Evolutionary conservation across 495 filamentous ascomycete genomes (phyloP), one percentile per base, ranked within the genome.

Genomic region (Chaetomium cochliodes): DNA sequence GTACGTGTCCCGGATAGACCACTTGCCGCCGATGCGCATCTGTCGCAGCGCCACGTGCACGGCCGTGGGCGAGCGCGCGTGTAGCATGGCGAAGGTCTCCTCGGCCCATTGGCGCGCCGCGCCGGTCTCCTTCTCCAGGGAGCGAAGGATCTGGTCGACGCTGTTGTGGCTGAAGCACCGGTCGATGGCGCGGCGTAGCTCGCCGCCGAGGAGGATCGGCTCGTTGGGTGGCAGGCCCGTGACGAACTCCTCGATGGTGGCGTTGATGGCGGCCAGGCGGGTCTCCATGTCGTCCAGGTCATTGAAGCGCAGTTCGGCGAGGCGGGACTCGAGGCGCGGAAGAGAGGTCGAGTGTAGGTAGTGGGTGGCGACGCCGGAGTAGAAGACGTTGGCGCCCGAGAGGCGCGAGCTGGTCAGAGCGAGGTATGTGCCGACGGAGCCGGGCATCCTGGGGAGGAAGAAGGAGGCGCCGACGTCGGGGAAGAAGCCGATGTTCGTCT

Each of bases 401-500:
- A 98, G 76, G 62, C 84, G 84, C 71, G 90, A 86, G 75, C 91
- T 91, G 23, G 94, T 98, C 64, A 98, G 80, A 26, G 89, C 94
- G 46, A 98, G 85, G 77, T 97, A 98, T 47, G 91, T 96, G 41
- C 94, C 94, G 49, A 91, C 72, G 59, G 84, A 74, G 53, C 94
- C 94, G 64, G 93, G 86, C 78, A 98, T 86, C 62, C 92, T 84
- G 11, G 94, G 90, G 26, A 98, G 82, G 82, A 97, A 98, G 81
- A 97, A 98, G 22, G 90, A 93, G 59, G 86, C 94, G 49, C 94
- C 94, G 39, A 98, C 96, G 70, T 98, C 94, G 33, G 96, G 94
- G 80, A 98, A 98, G 80, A 97, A 97, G 12, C 94, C 94, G 69
- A 98, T 98, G 11, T 82, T 93, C 3, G 94, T 98, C 81, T 98